phyloP scores from a whole-genome alignment of 805 yeast species.

The Metschnikowia peoriensis region DNA sequence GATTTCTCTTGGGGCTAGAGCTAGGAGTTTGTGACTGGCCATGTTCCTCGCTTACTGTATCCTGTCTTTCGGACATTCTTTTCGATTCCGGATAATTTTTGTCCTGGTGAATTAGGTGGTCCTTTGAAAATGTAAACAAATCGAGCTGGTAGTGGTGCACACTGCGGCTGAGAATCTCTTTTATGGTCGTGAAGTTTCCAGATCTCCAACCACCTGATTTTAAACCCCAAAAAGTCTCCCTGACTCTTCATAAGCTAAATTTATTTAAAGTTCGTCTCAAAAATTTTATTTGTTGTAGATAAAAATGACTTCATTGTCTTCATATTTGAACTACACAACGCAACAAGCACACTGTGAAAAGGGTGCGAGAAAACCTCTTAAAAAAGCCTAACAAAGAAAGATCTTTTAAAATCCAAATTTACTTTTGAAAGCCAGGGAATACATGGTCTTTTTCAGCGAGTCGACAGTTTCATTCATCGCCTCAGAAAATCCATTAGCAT shows the following conservation, averaged over 20 bases:
- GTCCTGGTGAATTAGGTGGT: not conserved
- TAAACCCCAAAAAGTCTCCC: not conserved
- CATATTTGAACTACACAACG: too few species aligned
- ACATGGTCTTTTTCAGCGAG: constrained; percentile 48
- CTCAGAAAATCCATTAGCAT: constrained; percentile 55
- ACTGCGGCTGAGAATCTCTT: not conserved
- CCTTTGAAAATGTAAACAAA: not conserved
- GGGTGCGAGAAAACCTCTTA: not conserved
- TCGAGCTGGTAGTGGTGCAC: not conserved
- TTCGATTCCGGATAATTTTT: too few species aligned
- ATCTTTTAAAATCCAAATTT: constrained; percentile 47
- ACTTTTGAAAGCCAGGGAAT: constrained; percentile 50
- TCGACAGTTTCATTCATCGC: constrained; percentile 52
- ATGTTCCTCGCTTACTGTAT: not conserved
- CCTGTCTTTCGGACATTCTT: not conserved
- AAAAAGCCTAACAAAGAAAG: not conserved
- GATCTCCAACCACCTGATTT: not conserved
- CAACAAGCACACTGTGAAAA: not conserved
- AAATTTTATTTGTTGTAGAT: too few species aligned
- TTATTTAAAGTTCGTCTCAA: too few species aligned
- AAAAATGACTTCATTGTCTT: too few species aligned
- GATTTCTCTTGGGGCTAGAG: constrained; percentile 7
- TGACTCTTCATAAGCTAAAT: not conserved
- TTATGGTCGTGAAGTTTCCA: not conserved
- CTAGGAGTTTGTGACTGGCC: not conserved